Evolutionary conservation across 108 stramenopile species (phyloP).

Genomic region (Cyclotella kingstonii): DNA sequence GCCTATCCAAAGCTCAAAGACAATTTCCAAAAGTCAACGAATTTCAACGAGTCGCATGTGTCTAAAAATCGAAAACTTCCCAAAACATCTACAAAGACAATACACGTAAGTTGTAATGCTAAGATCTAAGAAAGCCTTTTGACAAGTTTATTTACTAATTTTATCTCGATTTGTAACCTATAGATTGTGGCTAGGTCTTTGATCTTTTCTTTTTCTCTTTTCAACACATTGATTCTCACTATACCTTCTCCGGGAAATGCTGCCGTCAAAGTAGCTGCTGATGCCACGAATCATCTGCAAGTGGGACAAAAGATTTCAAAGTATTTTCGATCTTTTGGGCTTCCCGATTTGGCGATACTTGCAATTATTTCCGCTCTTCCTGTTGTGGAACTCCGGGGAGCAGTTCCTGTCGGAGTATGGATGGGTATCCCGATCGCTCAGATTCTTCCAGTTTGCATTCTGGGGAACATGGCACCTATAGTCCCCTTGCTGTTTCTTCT

Average conservation of each 20-base stretch:
- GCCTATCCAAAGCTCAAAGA: too few species aligned
- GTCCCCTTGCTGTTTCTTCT: conserved; percentile 79
- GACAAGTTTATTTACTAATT: neutral
- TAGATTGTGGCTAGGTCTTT: neutral
- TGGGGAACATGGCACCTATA: conserved; percentile 93
- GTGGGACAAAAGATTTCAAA: conserved; percentile 85
- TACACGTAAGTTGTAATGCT: too few species aligned
- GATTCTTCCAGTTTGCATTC: conserved; percentile 83
- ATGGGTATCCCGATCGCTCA: conserved; percentile 84
- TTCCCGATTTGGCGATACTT: conserved; percentile 86
- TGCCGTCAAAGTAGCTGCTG: conserved; percentile 42
- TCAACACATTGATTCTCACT: conserved; percentile 19
- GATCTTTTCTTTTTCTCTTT: conserved; percentile 9
- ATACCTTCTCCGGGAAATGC: conserved; percentile 35
- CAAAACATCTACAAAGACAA: too few species aligned
- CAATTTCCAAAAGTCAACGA: too few species aligned
- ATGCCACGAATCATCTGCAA: conserved; percentile 67
- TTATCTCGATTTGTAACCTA: neutral
- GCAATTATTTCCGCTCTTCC: conserved; percentile 92
- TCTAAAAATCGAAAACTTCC: too few species aligned
- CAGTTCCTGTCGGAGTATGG: conserved; percentile 88
- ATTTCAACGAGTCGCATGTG: too few species aligned
- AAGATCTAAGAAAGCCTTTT: neutral
- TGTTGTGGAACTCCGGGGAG: conserved; percentile 92
- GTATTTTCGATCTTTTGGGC: conserved; percentile 74